phyloP scores from a whole-genome alignment of 2,329 filamentous ascomycete species.

The Cryoendolithus antarcticus region DNA sequence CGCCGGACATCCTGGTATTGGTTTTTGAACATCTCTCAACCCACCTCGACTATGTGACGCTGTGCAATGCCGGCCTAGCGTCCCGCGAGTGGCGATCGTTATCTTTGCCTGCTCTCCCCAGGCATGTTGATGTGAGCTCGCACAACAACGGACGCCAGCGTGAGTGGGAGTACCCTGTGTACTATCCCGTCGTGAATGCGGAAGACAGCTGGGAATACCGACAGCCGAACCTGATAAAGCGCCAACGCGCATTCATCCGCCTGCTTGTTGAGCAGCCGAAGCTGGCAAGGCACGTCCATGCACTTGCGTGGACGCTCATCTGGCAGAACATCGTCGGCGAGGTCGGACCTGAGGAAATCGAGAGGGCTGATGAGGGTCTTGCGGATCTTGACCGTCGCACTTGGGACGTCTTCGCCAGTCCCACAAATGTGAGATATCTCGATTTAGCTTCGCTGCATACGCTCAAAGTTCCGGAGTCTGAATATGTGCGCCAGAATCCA shows the following conservation, averaged over 20 bases:
- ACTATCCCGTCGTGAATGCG: constrained; percentile 1
- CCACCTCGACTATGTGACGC: constrained; percentile 1
- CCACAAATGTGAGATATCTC: constrained; percentile 6
- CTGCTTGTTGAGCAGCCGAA: constrained; percentile 2
- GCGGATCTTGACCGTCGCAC: constrained; percentile 5
- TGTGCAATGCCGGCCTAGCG: constrained; percentile 4
- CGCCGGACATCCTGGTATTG: constrained; percentile 3
- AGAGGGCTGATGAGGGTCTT: constrained; percentile 1
- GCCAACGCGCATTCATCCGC: constrained; percentile 7
- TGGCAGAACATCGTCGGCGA: constrained; percentile 1
- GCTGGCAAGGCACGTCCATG: constrained; percentile 7
- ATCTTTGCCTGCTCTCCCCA: constrained; percentile 4
- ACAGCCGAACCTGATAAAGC: constrained; percentile 4
- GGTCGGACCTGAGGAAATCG: not conserved
- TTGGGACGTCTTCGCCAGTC: constrained; percentile 5
- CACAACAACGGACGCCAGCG: constrained; percentile 6
- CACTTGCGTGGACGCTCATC: constrained; percentile 7
- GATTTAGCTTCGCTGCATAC: constrained; percentile 6
- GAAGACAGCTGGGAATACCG: constrained; percentile 3
- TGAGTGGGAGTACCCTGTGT: not conserved
- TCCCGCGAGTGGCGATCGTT: constrained; percentile 5
- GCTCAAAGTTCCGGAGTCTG: not conserved
- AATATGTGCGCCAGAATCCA: constrained; percentile 3
- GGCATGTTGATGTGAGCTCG: constrained; percentile 6
- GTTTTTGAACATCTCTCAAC: constrained; percentile 6